A percentile compares a stretch with the other conserved stretches of the same genome.
Conservation (phyloP, 2,329 filamentous ascomycete species). For the Aspergillus puulaauensis region DNA sequence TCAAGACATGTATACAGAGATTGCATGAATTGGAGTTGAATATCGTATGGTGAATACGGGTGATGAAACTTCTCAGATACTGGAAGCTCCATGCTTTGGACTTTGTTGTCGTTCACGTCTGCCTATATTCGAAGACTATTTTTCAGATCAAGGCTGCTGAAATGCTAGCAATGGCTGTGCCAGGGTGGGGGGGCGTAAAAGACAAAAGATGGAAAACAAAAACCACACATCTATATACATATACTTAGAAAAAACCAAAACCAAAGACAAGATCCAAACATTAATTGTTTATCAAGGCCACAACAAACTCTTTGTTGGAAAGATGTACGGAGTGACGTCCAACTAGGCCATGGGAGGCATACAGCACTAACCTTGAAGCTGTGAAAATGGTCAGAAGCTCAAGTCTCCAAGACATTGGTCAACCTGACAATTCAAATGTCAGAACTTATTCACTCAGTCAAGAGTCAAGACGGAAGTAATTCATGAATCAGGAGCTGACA, state of each 20-base stretch:
- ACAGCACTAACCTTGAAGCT: background rate
- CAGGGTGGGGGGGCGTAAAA: too few species aligned
- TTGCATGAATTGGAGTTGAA: constrained; percentile 85
- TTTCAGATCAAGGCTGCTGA: background rate
- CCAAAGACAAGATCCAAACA: background rate
- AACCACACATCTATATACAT: background rate
- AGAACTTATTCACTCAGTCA: background rate
- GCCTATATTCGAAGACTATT: background rate
- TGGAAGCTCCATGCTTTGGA: constrained; percentile 32
- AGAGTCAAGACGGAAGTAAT: background rate
- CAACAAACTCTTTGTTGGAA: background rate
- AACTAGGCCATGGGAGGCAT: background rate
- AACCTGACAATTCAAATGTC: background rate
- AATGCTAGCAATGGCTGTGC: background rate
- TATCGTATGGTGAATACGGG: constrained; percentile 82
- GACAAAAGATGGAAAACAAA: background rate
- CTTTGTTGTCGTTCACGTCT: background rate
- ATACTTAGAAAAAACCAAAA: background rate
- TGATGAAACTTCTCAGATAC: constrained; percentile 70
- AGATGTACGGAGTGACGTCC: background rate
- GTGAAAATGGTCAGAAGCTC: background rate
- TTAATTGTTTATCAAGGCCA: background rate
- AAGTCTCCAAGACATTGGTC: background rate
- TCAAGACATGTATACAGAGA: constrained; percentile 78
- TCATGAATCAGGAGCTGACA: background rate